These are phyloP conservation scores for Sistotremastrum niveocremeum DNA, from an alignment of 768 basidiomycete species.

Conservation along the genomic window DNA sequence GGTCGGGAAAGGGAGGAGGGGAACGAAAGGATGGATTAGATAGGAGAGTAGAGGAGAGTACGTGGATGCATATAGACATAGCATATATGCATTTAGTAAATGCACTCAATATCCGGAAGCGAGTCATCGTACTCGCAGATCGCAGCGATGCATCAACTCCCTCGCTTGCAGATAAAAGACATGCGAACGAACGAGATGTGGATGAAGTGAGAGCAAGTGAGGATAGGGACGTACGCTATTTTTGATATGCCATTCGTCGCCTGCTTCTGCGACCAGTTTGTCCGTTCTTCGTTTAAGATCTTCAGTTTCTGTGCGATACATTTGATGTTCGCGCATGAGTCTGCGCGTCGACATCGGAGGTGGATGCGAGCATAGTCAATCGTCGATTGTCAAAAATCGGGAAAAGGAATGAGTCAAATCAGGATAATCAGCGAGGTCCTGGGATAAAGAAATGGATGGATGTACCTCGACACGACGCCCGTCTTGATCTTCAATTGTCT, in stretches of 20 bases:
- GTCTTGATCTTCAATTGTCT: conserved; percentile 71
- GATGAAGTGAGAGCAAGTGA: conserved; percentile 2
- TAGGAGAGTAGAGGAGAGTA: no score
- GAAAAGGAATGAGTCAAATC: no score
- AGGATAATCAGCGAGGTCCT: background rate
- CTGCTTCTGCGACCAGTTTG: conserved; percentile 41
- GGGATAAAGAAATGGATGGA: background rate
- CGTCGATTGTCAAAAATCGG: no score
- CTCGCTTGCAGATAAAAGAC: background rate
- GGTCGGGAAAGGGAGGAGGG: background rate
- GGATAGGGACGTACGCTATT: conserved; percentile 41
- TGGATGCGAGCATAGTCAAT: no score
- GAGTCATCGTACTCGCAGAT: no score
- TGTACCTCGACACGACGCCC: conserved; percentile 51
- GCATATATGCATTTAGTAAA: no score
- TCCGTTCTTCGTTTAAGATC: conserved; percentile 46
- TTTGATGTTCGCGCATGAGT: conserved; percentile 49
- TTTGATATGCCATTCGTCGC: conserved; percentile 67
- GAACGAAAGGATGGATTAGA: background rate
- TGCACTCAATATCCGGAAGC: no score
- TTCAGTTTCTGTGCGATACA: conserved; percentile 55
- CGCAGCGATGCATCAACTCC: background rate
- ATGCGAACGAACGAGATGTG: conserved; percentile 9
- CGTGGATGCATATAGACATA: no score
- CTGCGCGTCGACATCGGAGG: conserved; percentile 24